Evolutionary conservation across 2,329 filamentous ascomycete genomes (phyloP), one percentile per base, ranked within the genome.

Genomic region (Cladosporium velox): DNA sequence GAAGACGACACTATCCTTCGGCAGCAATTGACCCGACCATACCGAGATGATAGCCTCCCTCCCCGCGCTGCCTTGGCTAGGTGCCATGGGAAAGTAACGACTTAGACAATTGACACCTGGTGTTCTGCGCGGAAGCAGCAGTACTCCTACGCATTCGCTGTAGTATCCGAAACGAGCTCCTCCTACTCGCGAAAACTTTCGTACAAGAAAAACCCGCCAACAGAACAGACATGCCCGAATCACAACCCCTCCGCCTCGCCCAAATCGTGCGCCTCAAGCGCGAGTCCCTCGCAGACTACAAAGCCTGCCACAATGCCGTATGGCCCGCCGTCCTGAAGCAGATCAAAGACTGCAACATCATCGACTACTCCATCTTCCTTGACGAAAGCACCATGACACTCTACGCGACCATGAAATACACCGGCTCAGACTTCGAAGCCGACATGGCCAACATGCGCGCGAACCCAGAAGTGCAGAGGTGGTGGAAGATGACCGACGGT

Each of bases 401-500:
- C 1, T 93, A 93, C 74, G 89, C 90, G 0, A 87, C 82, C 28
- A 92, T 93, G 82, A 93, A 91, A 76, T 94, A 93, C 72, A 82
- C 90, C n/a, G 91, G 91, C 0, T 85, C 85, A 67, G 85, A 91
- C 69, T 93, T 86, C 67, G 87, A 86, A 2, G 88, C 83, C 11
- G 91, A 94, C 74, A 93, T 94, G 91, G 84, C 86, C 77, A 84
- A 82, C 68, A 93, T 93, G 90, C 83, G 84, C 1, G 87, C 86
- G 66, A 92, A 93, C 71, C 84, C 86, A 0, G 89, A 88, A 73
- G 89, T 93, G 38, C 84, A 87, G 65, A 88, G 90, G 76, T 94
- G 91, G 91, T 94, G 91, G 91, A 81, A 81, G 66, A 89, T 93
- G 87, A 93, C 91, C 59, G 91, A 94, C 76, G 82, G 82, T 15